Base-by-base conservation (phyloP, 208 protist species). In the Trypanosoma brucei region DNA sequence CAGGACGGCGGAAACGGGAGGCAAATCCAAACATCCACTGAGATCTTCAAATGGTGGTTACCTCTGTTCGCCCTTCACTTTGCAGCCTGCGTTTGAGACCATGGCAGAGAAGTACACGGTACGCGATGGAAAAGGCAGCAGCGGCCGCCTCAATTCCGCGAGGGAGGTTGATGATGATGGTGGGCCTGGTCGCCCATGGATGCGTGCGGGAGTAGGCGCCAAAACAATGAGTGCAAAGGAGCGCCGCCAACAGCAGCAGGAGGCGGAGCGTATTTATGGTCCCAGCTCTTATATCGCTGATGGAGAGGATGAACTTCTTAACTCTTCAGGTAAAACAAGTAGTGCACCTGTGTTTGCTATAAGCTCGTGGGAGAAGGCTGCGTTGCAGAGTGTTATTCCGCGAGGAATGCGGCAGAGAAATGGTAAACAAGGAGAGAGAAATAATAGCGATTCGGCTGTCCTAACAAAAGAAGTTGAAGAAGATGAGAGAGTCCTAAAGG, bases 31-130 rank as follows among this genome's bases (percentile, higher is more conserved):
- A 46, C 1, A 14, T 58, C 7, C 52, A 69, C 42, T 89, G n/a
- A 60, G 67, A 54, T 83, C 86, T n/a, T 50, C 52, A 59, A 81
- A 68, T 33, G 86, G 86, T 35, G 78, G 82, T 11, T 92, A 92
- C 58, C 66, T 92, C 48, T 78, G 86, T 0, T 87, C 72, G 37
- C 86, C 86, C 2, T 93, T 93, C 53, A 73, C 65, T 40, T 77
- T 93, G 53, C 74, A 61, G 42, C 40, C 73, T 3, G 52, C 35
- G 7, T 90, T 88, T 52, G 65, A 77, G 3, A 69, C 68, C 9
- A 59, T 86, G 2, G 86, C 86, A 3, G 68, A 64, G 39, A 55
- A 59, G 38, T 78, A 84, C 38, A 83, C 51, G n/a, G 59, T 13
- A 6, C 40, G 45, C 3, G 63, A 36, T 49, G 38, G 3, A 51